These are phyloP conservation scores for Triangularia setosa DNA, from an alignment of 2,329 filamentous ascomycete species.

Conservation along the genomic window DNA sequence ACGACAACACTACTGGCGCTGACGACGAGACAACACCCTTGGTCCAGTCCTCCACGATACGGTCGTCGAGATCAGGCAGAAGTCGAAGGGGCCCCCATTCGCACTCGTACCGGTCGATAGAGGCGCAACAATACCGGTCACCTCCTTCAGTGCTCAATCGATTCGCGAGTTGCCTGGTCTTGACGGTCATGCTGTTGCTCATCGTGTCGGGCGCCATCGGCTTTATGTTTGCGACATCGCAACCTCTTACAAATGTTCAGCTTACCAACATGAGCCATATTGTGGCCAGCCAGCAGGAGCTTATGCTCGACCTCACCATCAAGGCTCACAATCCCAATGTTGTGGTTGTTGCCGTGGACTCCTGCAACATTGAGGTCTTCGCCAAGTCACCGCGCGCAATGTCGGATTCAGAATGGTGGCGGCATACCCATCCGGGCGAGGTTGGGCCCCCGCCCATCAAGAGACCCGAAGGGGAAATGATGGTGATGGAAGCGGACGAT, in stretches of 20 bases:
- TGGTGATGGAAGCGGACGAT: conserved; percentile 33
- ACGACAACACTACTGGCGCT: conserved; percentile 68
- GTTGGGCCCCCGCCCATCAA: conserved; percentile 20
- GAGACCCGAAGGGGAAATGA: not conserved
- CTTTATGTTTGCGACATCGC: conserved; percentile 88
- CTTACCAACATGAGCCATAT: conserved; percentile 83
- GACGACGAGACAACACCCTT: conserved; percentile 88
- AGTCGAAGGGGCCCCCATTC: conserved; percentile 53
- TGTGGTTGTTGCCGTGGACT: conserved; percentile 77
- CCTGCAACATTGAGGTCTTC: conserved; percentile 88
- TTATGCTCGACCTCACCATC: conserved; percentile 90
- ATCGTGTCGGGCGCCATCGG: conserved; percentile 81
- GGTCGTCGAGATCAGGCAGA: conserved; percentile 55
- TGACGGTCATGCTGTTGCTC: conserved; percentile 76
- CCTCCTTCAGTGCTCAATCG: conserved; percentile 63
- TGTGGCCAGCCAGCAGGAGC: conserved; percentile 86
- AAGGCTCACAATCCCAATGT: conserved; percentile 90
- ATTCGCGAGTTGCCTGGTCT: conserved; percentile 80
- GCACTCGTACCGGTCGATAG: conserved; percentile 63
- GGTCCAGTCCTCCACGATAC: conserved; percentile 52
- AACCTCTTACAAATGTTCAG: conserved; percentile 74
- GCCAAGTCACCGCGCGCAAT: conserved; percentile 89
- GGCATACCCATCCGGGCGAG: conserved; percentile 36
- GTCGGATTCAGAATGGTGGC: conserved; percentile 60
- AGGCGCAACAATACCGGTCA: conserved; percentile 65